These are phyloP conservation scores for Brettanomyces bruxellensis DNA, from an alignment of 805 yeast species.

Conservation along the genomic window DNA sequence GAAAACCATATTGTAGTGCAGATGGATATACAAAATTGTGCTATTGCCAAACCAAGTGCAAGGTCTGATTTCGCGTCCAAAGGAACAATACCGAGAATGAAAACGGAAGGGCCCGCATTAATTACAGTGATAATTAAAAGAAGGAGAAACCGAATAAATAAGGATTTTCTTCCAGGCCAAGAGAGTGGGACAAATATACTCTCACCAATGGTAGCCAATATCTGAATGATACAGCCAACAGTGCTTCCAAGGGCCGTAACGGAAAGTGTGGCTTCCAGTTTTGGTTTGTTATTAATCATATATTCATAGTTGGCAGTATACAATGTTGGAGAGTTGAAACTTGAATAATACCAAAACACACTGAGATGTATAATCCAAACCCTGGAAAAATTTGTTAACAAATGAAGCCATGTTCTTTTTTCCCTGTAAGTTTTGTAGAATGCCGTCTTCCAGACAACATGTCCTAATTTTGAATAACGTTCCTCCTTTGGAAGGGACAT, in stretches of 20 bases:
- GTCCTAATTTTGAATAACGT: slow-evolving; percentile 25
- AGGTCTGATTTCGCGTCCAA: slow-evolving; percentile 25
- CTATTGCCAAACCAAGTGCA: slow-evolving; percentile 30
- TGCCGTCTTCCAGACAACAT: slow-evolving; percentile 31
- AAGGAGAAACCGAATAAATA: slow-evolving; percentile 23
- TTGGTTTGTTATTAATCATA: slow-evolving; percentile 34
- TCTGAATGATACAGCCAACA: slow-evolving; percentile 32
- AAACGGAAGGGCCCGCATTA: slow-evolving; percentile 33
- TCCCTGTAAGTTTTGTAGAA: slow-evolving; percentile 41
- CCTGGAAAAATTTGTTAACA: slow-evolving; percentile 39
- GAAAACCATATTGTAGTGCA: slow-evolving; percentile 34
- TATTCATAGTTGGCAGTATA: slow-evolving; percentile 36
- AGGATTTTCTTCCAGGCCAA: slow-evolving; percentile 39
- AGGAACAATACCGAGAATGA: slow-evolving; percentile 30
- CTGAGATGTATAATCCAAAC: slow-evolving; percentile 45
- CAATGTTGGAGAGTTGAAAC: slow-evolving; percentile 40
- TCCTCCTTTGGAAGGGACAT: slow-evolving; percentile 21
- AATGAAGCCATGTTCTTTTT: slow-evolving; percentile 41
- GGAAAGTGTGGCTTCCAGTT: slow-evolving; percentile 34
- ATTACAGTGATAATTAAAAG: slow-evolving; percentile 24
- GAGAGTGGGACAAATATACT: slow-evolving; percentile 34
- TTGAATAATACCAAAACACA: slow-evolving; percentile 43
- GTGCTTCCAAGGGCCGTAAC: slow-evolving; percentile 38
- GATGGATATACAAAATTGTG: slow-evolving; percentile 35
- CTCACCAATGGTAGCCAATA: slow-evolving; percentile 35